Evolutionary conservation across 2,329 filamentous ascomycete species (phyloP).

Genomic region (Fusarium abutilonis): DNA sequence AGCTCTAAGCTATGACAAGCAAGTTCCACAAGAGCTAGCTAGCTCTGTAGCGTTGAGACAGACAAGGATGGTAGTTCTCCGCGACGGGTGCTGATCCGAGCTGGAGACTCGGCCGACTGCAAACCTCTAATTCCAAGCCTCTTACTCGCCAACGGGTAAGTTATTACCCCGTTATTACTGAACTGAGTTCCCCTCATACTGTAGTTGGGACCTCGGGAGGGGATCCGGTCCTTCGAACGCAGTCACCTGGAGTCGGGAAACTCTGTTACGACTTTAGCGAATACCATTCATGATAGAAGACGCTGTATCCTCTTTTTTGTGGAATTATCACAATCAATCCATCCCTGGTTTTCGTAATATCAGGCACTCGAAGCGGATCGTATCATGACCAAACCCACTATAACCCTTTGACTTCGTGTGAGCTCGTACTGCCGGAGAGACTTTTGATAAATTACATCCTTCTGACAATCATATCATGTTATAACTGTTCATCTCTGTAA

Average conservation of each 20-base stretch:
- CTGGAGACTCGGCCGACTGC: neutral
- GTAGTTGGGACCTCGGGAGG: conserved; percentile 12
- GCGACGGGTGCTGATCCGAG: conserved; percentile 3
- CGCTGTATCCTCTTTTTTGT: conserved; percentile 16
- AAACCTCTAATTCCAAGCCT: neutral
- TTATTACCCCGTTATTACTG: conserved; percentile 21
- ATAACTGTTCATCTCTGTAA: neutral
- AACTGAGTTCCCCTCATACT: neutral
- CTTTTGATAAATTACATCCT: neutral
- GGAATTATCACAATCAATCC: neutral
- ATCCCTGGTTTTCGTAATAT: neutral
- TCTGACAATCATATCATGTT: neutral
- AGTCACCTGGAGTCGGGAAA: neutral
- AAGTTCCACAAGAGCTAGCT: conserved; percentile 16
- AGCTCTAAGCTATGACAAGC: conserved; percentile 21
- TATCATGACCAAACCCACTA: conserved; percentile 1
- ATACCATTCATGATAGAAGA: neutral
- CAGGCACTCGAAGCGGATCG: neutral
- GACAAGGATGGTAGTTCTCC: conserved; percentile 16
- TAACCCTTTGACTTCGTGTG: too few relatives aligned
- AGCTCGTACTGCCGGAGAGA: neutral
- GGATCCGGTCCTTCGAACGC: conserved; percentile 8
- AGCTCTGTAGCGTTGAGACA: conserved; percentile 2
- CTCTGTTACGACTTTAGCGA: neutral
- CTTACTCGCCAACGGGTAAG: conserved; percentile 8